Conservation (phyloP, 257 asterid genomes). For the Solanum etuberosum region DNA sequence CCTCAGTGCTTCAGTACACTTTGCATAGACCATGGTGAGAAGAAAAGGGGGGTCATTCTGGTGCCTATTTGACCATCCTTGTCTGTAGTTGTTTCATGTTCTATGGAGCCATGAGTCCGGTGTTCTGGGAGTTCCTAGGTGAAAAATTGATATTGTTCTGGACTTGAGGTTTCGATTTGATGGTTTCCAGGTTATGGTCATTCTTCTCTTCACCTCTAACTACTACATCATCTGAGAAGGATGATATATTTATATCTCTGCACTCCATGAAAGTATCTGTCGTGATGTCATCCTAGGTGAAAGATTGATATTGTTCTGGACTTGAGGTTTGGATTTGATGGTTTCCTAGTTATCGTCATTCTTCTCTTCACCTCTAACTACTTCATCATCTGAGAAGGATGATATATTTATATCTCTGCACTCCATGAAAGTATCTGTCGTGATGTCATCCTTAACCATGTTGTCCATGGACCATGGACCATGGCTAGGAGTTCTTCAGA, state of each 20-base stretch:
- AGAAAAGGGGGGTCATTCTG: not conserved
- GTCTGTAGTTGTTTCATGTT: not conserved
- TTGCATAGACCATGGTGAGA: not conserved
- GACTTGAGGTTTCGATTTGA: not conserved
- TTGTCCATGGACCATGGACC: no score
- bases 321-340: not conserved
- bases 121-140: not conserved
- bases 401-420: not conserved
- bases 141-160: no score
- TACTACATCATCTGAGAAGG: not conserved
- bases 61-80: not conserved
- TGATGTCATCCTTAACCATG: not conserved
- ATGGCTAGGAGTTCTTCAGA: not conserved
- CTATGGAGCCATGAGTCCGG: not conserved
- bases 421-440: not conserved
- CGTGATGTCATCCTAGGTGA: not conserved
- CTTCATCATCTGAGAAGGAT: not conserved
- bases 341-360: not conserved
- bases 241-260: not conserved
- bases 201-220: not conserved
- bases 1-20: not conserved
- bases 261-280: not conserved
- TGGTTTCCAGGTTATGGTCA: not conserved
- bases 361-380: not conserved
- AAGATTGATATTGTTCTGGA: no score